Base-by-base conservation (phyloP, 768 basidiomycete species). In the Holtermannia corniformis region DNA sequence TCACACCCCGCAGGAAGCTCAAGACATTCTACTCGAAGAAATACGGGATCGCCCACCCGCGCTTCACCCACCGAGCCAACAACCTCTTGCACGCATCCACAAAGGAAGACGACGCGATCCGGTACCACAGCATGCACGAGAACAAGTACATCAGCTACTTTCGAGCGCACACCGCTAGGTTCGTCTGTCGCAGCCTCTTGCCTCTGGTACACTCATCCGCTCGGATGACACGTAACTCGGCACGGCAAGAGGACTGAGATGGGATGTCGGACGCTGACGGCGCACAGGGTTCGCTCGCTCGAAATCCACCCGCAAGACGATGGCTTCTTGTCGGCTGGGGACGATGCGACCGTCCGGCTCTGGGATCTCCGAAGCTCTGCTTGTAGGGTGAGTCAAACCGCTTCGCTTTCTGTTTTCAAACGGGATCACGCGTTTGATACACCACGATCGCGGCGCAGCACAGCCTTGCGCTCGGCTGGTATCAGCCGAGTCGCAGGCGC, bases 121-220 rank as follows among this genome's bases (percentile, higher is more conserved):
- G 95, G 43, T 96, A 96, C 72, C 88, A 93, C 63, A 92, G 88
- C 1, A 71, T 93, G 47, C 90, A 96, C 72, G 90, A 93, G 78
- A 96, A 95, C 78, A 89, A 86, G 69, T 99, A 91, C 71, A 75
- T 97, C 26, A 82, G 85, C 59, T 99, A 99, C 75, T 97, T 95
- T 78, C 85, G 82, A 64, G 95, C 95, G 0, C 95, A 99, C 75
- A 90, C 82, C 60, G 85, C 79, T 28, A 80, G 63, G 77, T 77
- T 21, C 44, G 75, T 58, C 13, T 5, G 46, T 32, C 2, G 16
- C 10, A 41, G 47, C 37, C 12, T 1, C 32, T 21, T 7, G 19
- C 23, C n/a, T 27, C 48, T 20, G 3, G 22, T 43, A n/a, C n/a
- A n/a, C n/a, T n/a, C n/a, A n/a, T n/a, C n/a, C n/a, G n/a, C n/a